Base-by-base conservation (phyloP, 2,329 filamentous ascomycete genomes). In the Arthrinium puccinioides region DNA sequence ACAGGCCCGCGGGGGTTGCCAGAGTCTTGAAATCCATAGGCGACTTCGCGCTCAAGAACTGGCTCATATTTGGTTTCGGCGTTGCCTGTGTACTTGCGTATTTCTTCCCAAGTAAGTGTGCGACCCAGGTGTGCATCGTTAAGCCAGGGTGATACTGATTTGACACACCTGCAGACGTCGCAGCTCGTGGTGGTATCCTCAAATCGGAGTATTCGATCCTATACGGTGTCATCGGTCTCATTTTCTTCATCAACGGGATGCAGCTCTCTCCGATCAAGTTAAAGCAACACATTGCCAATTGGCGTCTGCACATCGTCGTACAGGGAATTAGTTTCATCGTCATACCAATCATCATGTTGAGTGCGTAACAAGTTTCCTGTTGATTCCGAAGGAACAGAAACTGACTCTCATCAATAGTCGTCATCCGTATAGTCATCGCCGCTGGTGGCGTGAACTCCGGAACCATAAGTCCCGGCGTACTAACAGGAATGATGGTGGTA, bases 191-290 rank as follows among this genome's bases (percentile, higher is more conserved):
- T 24, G 69, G 70, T 6, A 52, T 59, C 31, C 70, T 67, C 57
- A 74, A 57, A 59, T 79, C 59, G 49, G 75, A 63, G 59, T 74
- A 61, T 63, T 76, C 50, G 62, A 74, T 85, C 37, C 67, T 84
- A 21, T 87, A 87, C 53, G 78, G 81, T 21, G 77, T 72, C 15
- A 78, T 87, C 21, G 76, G 71, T 14, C 59, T 84, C 49, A 83
- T 86, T 48, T 87, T 87, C 56, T 64, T 86, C 39, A 69, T 85
- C 46, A 84, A 80, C 38, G 82, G 82, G 4, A 69, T 84, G 48
- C 83, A 82, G 36, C 72, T 87, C 14, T 70, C 79, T 7, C 76
- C 74, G 0, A 64, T 69, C 23, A 76, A 84, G 47, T 62, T 86
- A 9, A 59, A 72, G 29, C 60, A 66, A 36, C 82, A 85, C 48